These are phyloP conservation scores for Euryodendron excelsum DNA, from an alignment of 148 eudicot species.

Conservation along the genomic window DNA sequence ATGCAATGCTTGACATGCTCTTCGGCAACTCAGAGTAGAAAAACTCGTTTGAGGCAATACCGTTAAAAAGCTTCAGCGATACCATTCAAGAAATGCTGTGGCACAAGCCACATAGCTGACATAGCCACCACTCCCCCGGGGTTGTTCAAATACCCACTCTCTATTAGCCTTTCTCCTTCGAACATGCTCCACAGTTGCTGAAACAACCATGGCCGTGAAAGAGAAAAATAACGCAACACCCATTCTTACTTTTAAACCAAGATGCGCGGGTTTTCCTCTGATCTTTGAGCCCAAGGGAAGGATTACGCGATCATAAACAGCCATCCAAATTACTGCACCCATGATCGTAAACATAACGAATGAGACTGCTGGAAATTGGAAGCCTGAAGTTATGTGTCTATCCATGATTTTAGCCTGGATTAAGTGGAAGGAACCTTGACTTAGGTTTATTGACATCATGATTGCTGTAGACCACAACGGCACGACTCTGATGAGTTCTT, in stretches of 20 bases:
- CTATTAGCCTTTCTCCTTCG: constrained; percentile 47
- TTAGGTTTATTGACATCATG: constrained; percentile 48
- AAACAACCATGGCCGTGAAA: constrained; percentile 44
- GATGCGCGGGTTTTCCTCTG: constrained; percentile 44
- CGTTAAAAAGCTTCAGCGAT: constrained; percentile 75
- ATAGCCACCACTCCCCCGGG: constrained; percentile 39
- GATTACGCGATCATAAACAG: constrained; percentile 62
- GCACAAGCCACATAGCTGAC: constrained; percentile 86
- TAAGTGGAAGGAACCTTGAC: constrained; percentile 41
- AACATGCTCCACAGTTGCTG: constrained; percentile 69
- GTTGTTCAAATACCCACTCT: constrained; percentile 35
- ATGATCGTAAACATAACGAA: constrained; percentile 55
- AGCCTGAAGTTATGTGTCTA: constrained; percentile 53
- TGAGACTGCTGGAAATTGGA: constrained; percentile 79
- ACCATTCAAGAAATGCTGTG: constrained; percentile 51
- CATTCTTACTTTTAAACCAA: constrained; percentile 64
- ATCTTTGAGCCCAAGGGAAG: constrained; percentile 73
- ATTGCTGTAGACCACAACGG: constrained; percentile 75
- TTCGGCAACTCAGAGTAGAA: constrained; percentile 80
- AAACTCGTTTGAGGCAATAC: constrained; percentile 66
- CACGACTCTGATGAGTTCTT: constrained; percentile 56
- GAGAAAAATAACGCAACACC: constrained; percentile 63
- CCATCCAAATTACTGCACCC: constrained; percentile 55
- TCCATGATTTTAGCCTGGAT: constrained; percentile 65
- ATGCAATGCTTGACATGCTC: constrained; percentile 84